Conservation (phyloP, 257 asterid genomes). For the Jacaranda mimosifolia region DNA sequence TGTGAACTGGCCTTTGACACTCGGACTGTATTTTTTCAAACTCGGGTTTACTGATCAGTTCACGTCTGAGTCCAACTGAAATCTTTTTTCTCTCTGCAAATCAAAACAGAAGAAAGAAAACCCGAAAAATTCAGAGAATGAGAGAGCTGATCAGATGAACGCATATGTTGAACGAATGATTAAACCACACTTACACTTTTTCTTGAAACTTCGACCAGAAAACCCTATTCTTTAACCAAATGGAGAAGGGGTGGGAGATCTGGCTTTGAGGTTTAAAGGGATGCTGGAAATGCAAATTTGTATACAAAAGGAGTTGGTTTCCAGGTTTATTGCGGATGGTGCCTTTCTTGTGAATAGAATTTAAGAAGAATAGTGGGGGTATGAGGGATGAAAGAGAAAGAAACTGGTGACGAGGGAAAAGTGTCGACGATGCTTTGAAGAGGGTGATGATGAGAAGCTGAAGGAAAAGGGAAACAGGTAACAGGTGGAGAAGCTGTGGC, state of each 20-base stretch:
- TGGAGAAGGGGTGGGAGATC: no score
- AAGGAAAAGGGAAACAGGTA: slow-evolving; percentile 17
- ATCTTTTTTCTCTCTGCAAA: slow-evolving; percentile 13
- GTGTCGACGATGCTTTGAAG: slow-evolving; percentile 23
- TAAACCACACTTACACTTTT: no score
- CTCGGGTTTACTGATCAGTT: slow-evolving; percentile 26
- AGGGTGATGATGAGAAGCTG: slow-evolving; percentile 41
- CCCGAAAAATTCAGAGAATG: no score
- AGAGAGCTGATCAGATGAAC: no score
- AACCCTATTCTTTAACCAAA: no score
- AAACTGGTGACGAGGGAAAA: slow-evolving; percentile 23
- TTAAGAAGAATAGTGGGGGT: slow-evolving; percentile 47
- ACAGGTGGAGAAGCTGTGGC: slow-evolving; percentile 49
- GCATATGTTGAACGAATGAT: no score
- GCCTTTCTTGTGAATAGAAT: slow-evolving; percentile 83
- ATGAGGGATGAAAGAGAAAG: slow-evolving; percentile 43
- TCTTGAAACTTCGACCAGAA: neutral
- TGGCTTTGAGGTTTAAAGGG: neutral
- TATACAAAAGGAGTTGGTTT: slow-evolving; percentile 25
- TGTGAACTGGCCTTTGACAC: slow-evolving; percentile 28
- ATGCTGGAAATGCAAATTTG: slow-evolving; percentile 28
- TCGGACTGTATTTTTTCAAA: neutral
- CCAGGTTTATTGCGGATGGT: slow-evolving; percentile 38
- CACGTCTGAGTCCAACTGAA: slow-evolving; percentile 20
- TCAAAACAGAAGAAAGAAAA: neutral